A percentile compares a stretch with the other conserved stretches of the same genome.
Evolutionary conservation across 2,329 filamentous ascomycete species (phyloP).

Genomic region (Aspergillus ochraceus): DNA sequence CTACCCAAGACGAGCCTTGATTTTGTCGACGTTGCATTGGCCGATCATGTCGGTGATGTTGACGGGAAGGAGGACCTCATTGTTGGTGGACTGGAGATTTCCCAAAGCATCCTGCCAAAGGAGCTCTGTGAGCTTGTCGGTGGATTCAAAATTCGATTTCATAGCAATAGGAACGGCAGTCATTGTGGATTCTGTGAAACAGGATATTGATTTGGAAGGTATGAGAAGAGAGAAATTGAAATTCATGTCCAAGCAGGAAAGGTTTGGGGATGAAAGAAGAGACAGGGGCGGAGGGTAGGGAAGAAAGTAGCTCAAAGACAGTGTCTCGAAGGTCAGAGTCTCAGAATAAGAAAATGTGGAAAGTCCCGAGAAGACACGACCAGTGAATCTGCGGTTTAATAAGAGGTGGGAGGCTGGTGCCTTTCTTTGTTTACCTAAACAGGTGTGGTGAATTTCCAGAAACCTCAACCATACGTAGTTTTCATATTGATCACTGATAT

Average conservation of each 20-base stretch:
- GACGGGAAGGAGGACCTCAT: conserved; percentile 33
- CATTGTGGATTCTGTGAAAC: conserved; percentile 9
- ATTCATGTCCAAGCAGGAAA: neutral
- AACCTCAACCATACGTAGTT: neutral
- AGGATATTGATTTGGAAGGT: neutral
- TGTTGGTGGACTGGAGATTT: conserved; percentile 30
- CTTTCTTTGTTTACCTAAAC: conserved; percentile 19
- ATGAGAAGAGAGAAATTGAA: neutral
- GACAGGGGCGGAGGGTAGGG: neutral
- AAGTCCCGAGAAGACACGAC: conserved; percentile 11
- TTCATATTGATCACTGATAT: neutral
- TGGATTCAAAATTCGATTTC: conserved; percentile 13
- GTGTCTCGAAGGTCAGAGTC: conserved; percentile 1
- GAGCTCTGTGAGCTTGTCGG: conserved; percentile 23
- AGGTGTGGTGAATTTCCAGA: conserved; percentile 9
- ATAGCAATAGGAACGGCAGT: conserved; percentile 13
- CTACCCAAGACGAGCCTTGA: conserved; percentile 33
- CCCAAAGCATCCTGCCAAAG: conserved; percentile 33
- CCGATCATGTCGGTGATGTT: conserved; percentile 33
- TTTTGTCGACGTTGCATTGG: conserved; percentile 28
- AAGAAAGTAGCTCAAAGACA: conserved; percentile 9
- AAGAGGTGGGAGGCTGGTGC: conserved; percentile 12
- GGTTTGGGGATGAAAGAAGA: neutral
- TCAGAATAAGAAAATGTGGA: conserved; percentile 5
- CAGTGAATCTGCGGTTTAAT: conserved; percentile 13